Base-by-base conservation (phyloP, 495 filamentous ascomycete species). In the Parmelia sp. region DNA sequence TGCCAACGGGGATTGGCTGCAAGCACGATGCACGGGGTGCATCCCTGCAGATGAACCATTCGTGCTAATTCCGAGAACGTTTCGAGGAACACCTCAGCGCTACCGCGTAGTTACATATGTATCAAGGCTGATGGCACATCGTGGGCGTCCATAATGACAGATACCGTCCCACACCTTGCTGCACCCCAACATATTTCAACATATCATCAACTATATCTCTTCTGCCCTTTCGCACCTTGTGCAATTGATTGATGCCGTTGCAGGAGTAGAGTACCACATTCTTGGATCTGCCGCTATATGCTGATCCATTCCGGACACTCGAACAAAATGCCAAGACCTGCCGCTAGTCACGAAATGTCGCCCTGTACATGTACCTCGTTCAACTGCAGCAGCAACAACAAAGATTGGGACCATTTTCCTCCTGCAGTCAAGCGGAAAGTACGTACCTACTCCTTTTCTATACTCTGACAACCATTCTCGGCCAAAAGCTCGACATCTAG, bases 381-480 rank as follows among this genome's bases (percentile, higher is more conserved):
- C 25, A 53, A 53, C 49, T 29, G 49, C 27, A 49, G 36, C 60
- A 58, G n/a, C 36, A 56, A 33, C n/a, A 39, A 57, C 3, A 53
- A 64, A 51, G 78, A 80, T 67, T 80, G 80, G 71, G 80, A 84
- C 64, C 78, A 78, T 60, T 72, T 86, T 71, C 84, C 84, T n/a
- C 70, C 82, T 51, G 79, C 82, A 9, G 78, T 85, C 29, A 76
- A 81, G 64, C 75, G 82, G 68, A 85, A 84, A 77, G 83, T 69
- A 67, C 60, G 25, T 63, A 35, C 36, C 49, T 4, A 14, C 31
- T 49, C 21, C 45, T 12, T 49, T 12, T 49, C 42, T 2, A 45
- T 10, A 23, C 1, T 23, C 10, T 1, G 3, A 9, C 6, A 1
- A 21, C 40, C 40, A 5, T 19, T 14, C 39, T 42, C 17, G 6